Percentiles rank a stretch among this genome's conserved stretches.
Conservation (phyloP, 495 filamentous ascomycete species). For the Aspergillus olivimuriae region DNA sequence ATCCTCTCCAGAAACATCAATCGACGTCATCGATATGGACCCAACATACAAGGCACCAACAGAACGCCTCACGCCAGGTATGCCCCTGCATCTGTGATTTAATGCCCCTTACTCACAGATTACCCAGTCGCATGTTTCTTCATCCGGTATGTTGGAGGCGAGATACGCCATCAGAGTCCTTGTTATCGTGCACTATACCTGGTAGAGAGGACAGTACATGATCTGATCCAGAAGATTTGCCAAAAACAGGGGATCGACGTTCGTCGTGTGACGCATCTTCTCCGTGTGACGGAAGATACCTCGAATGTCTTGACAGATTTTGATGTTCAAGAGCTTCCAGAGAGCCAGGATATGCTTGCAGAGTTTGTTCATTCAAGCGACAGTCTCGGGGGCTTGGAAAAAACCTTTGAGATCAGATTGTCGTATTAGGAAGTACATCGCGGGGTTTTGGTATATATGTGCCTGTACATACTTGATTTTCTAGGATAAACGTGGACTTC, state of each 20-base stretch:
- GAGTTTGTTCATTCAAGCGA: too few species aligned
- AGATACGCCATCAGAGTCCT: constrained; percentile 41
- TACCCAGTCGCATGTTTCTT: constrained; percentile 78
- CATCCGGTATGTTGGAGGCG: constrained; percentile 28
- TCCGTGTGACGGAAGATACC: constrained; percentile 56
- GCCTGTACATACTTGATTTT: too few species aligned
- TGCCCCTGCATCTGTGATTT: background rate
- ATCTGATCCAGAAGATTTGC: constrained; percentile 55
- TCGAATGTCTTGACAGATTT: constrained; percentile 70
- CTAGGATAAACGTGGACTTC: too few species aligned
- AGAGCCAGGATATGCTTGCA: constrained; percentile 71
- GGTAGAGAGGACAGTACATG: constrained; percentile 52
- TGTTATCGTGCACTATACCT: constrained; percentile 73
- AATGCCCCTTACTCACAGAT: constrained; percentile 18
- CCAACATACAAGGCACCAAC: too few species aligned
- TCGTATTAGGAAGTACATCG: too few species aligned
- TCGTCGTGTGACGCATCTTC: constrained; percentile 49
- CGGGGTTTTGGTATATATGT: too few species aligned
- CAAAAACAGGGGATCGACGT: constrained; percentile 63
- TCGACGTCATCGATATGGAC: too few species aligned
- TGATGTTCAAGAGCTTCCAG: constrained; percentile 61
- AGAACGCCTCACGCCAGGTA: background rate
- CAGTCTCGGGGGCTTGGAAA: too few species aligned
- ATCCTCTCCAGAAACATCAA: too few species aligned
- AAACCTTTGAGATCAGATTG: too few species aligned